phyloP scores from a whole-genome alignment of 78 protist species.

The Dictyostelium firmibasis region DNA sequence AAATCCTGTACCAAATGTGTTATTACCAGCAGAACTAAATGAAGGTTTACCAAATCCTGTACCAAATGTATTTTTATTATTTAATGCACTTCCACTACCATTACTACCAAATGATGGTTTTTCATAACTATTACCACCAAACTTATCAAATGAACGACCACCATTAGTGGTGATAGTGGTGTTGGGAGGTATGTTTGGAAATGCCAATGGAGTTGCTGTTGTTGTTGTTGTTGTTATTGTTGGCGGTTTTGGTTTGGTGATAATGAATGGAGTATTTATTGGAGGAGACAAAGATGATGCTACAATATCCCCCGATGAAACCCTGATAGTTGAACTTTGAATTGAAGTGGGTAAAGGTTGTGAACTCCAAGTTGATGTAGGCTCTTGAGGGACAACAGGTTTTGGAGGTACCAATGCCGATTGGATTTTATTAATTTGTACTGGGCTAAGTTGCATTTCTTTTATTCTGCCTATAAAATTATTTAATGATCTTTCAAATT shows the following conservation, averaged over 20 bases:
- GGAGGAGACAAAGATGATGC: background rate
- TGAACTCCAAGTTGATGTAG: background rate
- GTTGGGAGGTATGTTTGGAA: background rate
- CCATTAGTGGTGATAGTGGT: background rate
- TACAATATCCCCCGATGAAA: background rate
- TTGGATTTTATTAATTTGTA: background rate
- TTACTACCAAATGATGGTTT: background rate
- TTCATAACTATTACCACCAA: slow-evolving; percentile 3
- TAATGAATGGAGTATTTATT: background rate
- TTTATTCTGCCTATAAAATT: background rate
- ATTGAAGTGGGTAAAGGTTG: background rate
- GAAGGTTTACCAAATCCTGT: background rate
- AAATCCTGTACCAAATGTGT: background rate
- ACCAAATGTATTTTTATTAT: background rate
- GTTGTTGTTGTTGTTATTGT: background rate
- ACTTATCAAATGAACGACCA: background rate
- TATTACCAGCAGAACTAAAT: background rate
- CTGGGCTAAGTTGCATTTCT: background rate
- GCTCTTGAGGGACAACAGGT: background rate
- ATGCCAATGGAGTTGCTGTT: background rate
- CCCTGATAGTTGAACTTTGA: background rate
- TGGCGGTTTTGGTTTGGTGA: background rate
- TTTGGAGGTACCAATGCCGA: background rate
- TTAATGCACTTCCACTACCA: background rate
- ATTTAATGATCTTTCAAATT: background rate